Percentiles rank a stretch among this genome's conserved stretches.
Evolutionary conservation across 2,329 filamentous ascomycete genomes (phyloP).

Genomic region (Nemania abortiva): DNA sequence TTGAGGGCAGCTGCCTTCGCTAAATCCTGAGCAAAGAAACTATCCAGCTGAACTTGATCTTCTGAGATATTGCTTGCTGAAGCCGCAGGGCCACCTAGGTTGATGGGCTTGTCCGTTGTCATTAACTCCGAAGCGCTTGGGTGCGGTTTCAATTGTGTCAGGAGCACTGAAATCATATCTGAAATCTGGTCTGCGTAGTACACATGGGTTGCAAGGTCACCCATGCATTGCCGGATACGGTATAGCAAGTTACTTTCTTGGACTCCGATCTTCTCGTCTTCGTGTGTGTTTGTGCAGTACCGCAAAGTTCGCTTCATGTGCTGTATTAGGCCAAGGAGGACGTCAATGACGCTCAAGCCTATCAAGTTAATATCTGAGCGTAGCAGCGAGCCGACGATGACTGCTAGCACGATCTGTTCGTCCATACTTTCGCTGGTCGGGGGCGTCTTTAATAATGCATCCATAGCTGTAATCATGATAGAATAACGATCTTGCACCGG

Average conservation of each 20-base stretch:
- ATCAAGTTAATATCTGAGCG: slow-evolving; percentile 93
- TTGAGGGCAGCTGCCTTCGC: slow-evolving; percentile 76
- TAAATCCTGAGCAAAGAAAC: slow-evolving; percentile 64
- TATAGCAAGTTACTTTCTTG: slow-evolving; percentile 75
- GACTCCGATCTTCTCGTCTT: slow-evolving; percentile 56
- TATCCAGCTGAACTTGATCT: slow-evolving; percentile 61
- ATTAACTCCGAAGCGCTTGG: slow-evolving; percentile 58
- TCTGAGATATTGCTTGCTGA: slow-evolving; percentile 57
- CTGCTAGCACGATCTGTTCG: slow-evolving; percentile 79
- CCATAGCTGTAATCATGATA: slow-evolving; percentile 85
- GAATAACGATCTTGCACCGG: slow-evolving; percentile 95
- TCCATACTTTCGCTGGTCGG: slow-evolving; percentile 77
- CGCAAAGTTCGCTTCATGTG: slow-evolving; percentile 84
- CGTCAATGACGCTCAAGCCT: slow-evolving; percentile 95
- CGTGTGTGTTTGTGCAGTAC: slow-evolving; percentile 59
- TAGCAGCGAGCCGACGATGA: slow-evolving; percentile 84
- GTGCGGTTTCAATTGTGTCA: slow-evolving; percentile 80
- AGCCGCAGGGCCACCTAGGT: slow-evolving; percentile 50
- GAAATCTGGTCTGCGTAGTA: slow-evolving; percentile 97
- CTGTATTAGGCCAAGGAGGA: slow-evolving; percentile 85
- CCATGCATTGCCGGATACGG: slow-evolving; percentile 84
- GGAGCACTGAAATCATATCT: slow-evolving; percentile 89
- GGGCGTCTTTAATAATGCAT: slow-evolving; percentile 76
- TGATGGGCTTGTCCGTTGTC: slow-evolving; percentile 61
- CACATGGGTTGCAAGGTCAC: slow-evolving; percentile 91